Conservation (phyloP, 176 grass and related monocot species). For the Saccharum officinarum region DNA sequence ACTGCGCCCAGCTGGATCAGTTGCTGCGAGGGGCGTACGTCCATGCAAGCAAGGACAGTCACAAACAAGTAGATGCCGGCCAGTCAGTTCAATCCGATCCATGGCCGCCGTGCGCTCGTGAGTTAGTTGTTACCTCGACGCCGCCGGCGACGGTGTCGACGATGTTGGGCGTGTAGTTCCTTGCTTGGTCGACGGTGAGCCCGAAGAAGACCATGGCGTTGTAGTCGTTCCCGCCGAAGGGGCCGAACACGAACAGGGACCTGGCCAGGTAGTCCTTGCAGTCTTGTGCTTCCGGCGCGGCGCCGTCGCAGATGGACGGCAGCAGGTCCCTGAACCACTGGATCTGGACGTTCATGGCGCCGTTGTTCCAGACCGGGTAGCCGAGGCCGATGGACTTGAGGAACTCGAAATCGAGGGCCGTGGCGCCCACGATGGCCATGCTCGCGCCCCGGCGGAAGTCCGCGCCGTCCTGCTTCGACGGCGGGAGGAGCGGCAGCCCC, state of each 20-base stretch:
- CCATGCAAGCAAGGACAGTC: not conserved
- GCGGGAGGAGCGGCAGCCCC: slow-evolving; percentile 43
- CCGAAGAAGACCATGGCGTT: slow-evolving; percentile 56
- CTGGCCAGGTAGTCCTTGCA: slow-evolving; percentile 38
- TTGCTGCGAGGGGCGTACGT: not conserved
- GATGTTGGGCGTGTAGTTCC: slow-evolving; percentile 35
- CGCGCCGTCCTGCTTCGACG: slow-evolving; percentile 25
- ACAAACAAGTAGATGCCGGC: not conserved
- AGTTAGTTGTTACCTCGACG: slow-evolving; percentile 31
- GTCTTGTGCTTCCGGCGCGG: not conserved
- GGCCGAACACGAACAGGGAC: slow-evolving; percentile 51
- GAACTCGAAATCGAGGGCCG: slow-evolving; percentile 43
- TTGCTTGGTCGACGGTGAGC: slow-evolving; percentile 8
- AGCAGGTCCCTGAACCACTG: slow-evolving; percentile 46
- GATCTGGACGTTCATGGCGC: slow-evolving; percentile 49
- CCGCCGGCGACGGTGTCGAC: slow-evolving; percentile 34
- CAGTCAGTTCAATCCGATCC: not conserved
- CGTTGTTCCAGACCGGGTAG: slow-evolving; percentile 50
- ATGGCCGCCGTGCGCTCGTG: not conserved
- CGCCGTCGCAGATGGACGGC: slow-evolving; percentile 42
- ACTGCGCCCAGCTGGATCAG: slow-evolving; percentile 45
- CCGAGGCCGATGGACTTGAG: slow-evolving; percentile 46
- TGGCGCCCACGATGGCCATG: slow-evolving; percentile 51
- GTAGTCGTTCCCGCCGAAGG: slow-evolving; percentile 59
- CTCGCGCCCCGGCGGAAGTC: slow-evolving; percentile 47